Percentiles rank a stretch among this genome's conserved stretches.
phyloP scores from a whole-genome alignment of 257 asterid genomes.

The Plantago ovata region DNA sequence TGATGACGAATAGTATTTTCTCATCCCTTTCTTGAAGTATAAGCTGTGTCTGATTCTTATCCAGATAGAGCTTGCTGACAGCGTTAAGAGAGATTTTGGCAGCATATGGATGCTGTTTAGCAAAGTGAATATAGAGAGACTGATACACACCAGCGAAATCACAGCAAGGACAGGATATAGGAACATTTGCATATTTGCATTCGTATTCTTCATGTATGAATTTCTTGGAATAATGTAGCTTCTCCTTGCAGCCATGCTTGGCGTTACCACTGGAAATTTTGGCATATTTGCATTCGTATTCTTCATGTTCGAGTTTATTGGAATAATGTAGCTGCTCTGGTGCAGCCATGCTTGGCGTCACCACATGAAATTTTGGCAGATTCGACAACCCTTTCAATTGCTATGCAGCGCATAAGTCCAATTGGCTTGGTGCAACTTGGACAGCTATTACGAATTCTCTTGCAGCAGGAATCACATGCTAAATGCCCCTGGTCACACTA shows the following conservation, averaged over 20 bases:
- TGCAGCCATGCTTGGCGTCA: constrained; percentile 43
- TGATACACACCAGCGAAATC: not conserved
- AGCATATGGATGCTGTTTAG: not conserved
- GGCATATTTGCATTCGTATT: not conserved
- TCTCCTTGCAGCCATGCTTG: not conserved
- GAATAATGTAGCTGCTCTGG: constrained; percentile 28
- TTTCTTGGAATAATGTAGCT: not conserved
- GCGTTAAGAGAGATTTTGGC: constrained; percentile 4
- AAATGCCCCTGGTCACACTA: too few relatives aligned
- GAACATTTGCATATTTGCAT: constrained; percentile 18
- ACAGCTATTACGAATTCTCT: constrained; percentile 37
- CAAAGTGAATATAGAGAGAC: not conserved
- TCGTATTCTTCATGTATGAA: not conserved
- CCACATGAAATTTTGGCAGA: constrained; percentile 26
- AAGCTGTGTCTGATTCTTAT: constrained; percentile 18
- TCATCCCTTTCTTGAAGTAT: constrained; percentile 39
- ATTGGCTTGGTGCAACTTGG: constrained; percentile 65
- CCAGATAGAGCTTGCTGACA: constrained; percentile 26
- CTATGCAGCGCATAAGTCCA: constrained; percentile 75
- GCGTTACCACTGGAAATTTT: not conserved
- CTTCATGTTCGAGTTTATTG: not conserved
- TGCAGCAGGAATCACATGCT: constrained; percentile 41
- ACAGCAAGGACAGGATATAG: constrained; percentile 63
- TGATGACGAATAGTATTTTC: constrained; percentile 36
- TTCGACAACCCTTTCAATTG: constrained; percentile 67